Conservation (phyloP, 805 yeast species). For the Clavispora santaluciae region DNA sequence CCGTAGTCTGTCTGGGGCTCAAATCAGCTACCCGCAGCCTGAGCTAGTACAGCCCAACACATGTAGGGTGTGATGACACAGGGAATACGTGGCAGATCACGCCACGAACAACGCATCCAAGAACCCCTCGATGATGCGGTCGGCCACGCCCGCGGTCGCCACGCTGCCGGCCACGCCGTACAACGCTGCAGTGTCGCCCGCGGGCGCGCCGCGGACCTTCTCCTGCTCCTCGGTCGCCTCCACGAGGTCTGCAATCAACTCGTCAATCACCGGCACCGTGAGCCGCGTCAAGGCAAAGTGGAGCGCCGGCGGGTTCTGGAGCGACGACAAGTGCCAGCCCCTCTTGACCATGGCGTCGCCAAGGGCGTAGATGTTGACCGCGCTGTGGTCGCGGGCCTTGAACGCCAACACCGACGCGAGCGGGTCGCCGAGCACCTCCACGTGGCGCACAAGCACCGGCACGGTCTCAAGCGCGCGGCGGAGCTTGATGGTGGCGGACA, state of each 20-base stretch:
- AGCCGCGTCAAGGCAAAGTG: constrained; percentile 85
- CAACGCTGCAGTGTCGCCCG: constrained; percentile 73
- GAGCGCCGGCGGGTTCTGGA: constrained; percentile 87
- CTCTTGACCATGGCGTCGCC: constrained; percentile 62
- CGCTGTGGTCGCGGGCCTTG: constrained; percentile 36
- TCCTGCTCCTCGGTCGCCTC: constrained; percentile 41
- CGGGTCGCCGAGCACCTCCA: constrained; percentile 83
- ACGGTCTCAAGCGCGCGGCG: constrained; percentile 42
- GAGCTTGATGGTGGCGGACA: constrained; percentile 57
- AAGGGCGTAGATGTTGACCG: constrained; percentile 65
- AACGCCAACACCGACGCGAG: constrained; percentile 77
- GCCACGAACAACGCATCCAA: constrained; percentile 77
- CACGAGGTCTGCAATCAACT: constrained; percentile 50
- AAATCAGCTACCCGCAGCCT: too few relatives aligned
- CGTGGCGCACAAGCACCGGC: constrained; percentile 44
- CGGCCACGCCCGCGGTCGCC: constrained; percentile 78
- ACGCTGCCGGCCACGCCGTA: constrained; percentile 96
- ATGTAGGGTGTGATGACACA: too few relatives aligned
- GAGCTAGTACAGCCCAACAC: too few relatives aligned
- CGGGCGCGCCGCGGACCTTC: constrained; percentile 5
- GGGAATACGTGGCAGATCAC: too few relatives aligned
- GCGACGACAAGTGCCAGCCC: constrained; percentile 87
- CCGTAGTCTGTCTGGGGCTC: too few relatives aligned
- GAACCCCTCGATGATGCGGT: constrained; percentile 70
- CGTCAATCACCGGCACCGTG: constrained; percentile 57